These are phyloP conservation scores for Solanum hybrid DNA, from an alignment of 305 asterid genomes.

Conservation along the genomic window DNA sequence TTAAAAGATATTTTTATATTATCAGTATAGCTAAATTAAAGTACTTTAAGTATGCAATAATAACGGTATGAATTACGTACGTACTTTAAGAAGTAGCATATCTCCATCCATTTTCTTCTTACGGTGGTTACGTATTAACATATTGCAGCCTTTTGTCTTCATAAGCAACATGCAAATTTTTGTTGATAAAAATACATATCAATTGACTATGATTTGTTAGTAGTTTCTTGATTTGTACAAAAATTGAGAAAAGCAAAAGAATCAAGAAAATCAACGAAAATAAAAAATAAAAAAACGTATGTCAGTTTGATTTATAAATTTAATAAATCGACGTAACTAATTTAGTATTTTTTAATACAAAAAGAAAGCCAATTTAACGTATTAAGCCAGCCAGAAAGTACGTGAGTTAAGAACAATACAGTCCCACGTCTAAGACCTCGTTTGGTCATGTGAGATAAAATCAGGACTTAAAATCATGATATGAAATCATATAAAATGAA, in stretches of 20 bases:
- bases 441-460: neutral
- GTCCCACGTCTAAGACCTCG: neutral
- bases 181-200: neutral
- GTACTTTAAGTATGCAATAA: neutral
- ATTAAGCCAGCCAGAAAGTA: neutral
- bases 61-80: neutral
- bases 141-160: neutral
- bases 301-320: no score
- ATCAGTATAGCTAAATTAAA: neutral
- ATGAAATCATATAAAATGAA: neutral
- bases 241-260: neutral
- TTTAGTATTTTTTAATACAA: neutral
- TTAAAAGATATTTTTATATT: no score
- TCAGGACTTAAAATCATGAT: neutral
- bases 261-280: neutral
- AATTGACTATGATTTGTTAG: neutral
- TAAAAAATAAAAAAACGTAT: no score
- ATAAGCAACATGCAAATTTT: neutral
- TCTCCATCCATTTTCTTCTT: neutral
- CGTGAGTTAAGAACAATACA: neutral
- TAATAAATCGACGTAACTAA: no score
- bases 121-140: neutral
- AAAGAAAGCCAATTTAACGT: neutral
- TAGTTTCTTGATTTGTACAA: neutral
- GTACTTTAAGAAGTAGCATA: neutral